Conservation (phyloP, 176 grass and related monocot species). For the Oryza nivara region DNA sequence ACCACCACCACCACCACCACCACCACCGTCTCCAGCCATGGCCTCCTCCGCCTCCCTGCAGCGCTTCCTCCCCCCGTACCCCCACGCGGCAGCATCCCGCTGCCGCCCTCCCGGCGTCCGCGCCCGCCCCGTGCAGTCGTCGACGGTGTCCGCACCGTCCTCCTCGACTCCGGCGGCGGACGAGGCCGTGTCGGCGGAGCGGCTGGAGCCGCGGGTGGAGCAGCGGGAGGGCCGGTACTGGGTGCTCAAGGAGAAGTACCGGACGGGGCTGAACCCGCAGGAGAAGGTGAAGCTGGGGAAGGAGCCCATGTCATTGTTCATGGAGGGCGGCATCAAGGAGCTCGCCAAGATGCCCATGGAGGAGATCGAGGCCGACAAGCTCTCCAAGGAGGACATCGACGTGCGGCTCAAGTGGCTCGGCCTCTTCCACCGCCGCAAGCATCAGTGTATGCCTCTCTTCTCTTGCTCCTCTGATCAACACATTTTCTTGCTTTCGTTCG, state of each 20-base stretch:
- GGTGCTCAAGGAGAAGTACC: constrained; percentile 86
- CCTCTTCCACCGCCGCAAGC: constrained; percentile 97
- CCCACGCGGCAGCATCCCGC: constrained; percentile 27
- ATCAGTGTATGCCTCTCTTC: constrained; percentile 63
- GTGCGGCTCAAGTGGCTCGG: constrained; percentile 95
- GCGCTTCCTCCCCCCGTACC: constrained; percentile 53
- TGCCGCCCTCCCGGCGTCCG: not conserved
- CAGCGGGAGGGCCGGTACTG: constrained; percentile 63
- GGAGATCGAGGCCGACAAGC: constrained; percentile 71
- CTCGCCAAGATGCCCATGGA: constrained; percentile 67
- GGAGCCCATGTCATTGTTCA: constrained; percentile 84
- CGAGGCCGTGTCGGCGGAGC: constrained; percentile 29
- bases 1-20: not conserved
- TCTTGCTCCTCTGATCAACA: not conserved
- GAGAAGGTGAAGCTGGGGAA: constrained; percentile 96
- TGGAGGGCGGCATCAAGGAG: constrained; percentile 72
- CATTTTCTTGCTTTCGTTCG: not conserved
- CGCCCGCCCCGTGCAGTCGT: not conserved
- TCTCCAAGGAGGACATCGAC: constrained; percentile 89
- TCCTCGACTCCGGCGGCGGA: not conserved
- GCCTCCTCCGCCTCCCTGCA: constrained; percentile 75
- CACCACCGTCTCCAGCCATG: constrained; percentile 44
- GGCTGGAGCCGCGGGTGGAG: constrained; percentile 79
- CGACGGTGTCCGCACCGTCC: constrained; percentile 26
- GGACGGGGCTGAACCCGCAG: constrained; percentile 78